phyloP scores from a whole-genome alignment of 345 rosid species.

The Microcos paniculata region DNA sequence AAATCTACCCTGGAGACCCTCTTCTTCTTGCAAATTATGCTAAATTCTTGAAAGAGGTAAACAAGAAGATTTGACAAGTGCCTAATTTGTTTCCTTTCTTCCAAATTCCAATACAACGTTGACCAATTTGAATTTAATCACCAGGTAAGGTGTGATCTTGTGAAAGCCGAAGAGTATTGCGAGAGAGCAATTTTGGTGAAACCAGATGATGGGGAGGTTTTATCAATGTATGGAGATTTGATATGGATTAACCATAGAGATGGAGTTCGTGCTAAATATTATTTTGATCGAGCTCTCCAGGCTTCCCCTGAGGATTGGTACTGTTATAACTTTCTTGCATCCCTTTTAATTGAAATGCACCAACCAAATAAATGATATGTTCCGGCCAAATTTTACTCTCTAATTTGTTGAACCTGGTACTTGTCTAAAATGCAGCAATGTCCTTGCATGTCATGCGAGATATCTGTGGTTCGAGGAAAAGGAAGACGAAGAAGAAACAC shows the following conservation, averaged over 20 bases:
- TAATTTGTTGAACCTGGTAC: neutral
- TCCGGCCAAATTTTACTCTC: too few species aligned
- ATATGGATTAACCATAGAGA: slow-evolving; percentile 52
- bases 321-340: neutral
- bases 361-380: neutral
- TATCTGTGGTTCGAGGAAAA: slow-evolving; percentile 47
- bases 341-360: too few species aligned
- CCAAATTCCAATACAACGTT: neutral
- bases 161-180: slow-evolving; percentile 47
- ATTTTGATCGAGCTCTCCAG: slow-evolving; percentile 47
- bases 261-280: slow-evolving; percentile 41
- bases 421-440: slow-evolving; percentile 34
- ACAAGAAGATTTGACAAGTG: neutral
- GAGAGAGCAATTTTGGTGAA: slow-evolving; percentile 44
- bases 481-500: slow-evolving; percentile 21
- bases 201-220: slow-evolving; percentile 40
- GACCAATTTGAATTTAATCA: neutral
- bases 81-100: neutral
- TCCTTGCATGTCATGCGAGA: slow-evolving; percentile 48
- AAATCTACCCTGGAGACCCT: slow-evolving; percentile 40
- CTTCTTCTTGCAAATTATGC: slow-evolving; percentile 56
- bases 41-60: slow-evolving; percentile 55
- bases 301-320: slow-evolving; percentile 55
- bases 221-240: slow-evolving; percentile 51
- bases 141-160: slow-evolving; percentile 37